Evolutionary conservation across 345 rosid species (phyloP), one percentile per base, ranked within the genome.

Genomic region (Populus deltoides): DNA sequence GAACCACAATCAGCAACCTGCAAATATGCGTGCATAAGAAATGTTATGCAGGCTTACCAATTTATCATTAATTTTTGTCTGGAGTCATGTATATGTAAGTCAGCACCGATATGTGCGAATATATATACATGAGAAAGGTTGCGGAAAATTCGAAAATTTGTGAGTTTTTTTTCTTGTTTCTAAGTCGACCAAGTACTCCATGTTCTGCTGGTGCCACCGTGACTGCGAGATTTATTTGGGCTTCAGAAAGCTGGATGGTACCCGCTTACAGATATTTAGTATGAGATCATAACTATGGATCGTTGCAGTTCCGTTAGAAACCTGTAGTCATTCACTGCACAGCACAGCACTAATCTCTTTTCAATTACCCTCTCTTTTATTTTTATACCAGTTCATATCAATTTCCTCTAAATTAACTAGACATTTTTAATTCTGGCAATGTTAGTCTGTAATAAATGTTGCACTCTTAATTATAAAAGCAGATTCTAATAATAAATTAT

Each of bases 1-100:
- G 93, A 29, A 91, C 1, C 8, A 31, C 39, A 47, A 96, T 84
- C 77, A 93, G 49, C 86, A 92, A 65, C 84, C 98, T 89, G 77
- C 71, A 62, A 12, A 5, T 4, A 6, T 71, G 20, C 47, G 1
- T 2, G 47, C 15, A 22, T 22, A 22, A 43, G 29, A 25, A n/a
- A 59, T 59, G 27, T 9, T 9, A n/a, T 59, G 27, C 10, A 0
- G 9, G 25, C 61, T 9, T 18, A 8, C 61, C 27, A 43, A 8
- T 59, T 59, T 59, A 57, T 55, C 27, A 55, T 55, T 55, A 41
- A 41, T 41, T 41, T 41, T 41, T 41, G 47, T 41, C 15, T 11
- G 47, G 47, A 41, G 47, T 41, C 15, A 41, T 10, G 6, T 33
- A 11, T 2, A 41, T 41, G 47, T 2, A 41, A 12, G 15, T 41